phyloP scores from a whole-genome alignment of 1,139 yeast species.

The Geotrichum australiense region DNA sequence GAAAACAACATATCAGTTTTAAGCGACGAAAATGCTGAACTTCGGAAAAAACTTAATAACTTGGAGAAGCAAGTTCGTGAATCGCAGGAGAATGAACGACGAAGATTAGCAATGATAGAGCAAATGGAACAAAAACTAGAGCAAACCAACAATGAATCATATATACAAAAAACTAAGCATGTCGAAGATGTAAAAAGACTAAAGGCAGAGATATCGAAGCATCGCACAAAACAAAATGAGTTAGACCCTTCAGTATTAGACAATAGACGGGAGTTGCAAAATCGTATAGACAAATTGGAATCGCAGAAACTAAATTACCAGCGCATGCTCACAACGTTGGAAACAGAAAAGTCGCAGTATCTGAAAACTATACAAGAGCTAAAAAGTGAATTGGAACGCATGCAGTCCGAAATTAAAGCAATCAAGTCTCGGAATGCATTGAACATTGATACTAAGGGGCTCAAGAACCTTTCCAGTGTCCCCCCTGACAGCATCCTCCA shows the following conservation, averaged over 20 bases:
- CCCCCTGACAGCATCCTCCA: constrained; percentile 13
- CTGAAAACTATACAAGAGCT: constrained; percentile 11
- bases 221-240: not conserved
- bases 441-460: not conserved
- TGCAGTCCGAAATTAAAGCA: constrained; percentile 10
- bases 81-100: constrained; percentile 15
- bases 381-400: constrained; percentile 5
- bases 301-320: constrained; percentile 12
- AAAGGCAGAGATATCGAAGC: constrained; percentile 4
- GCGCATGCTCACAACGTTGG: constrained; percentile 10
- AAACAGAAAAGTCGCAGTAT: constrained; percentile 10
- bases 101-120: constrained; percentile 17
- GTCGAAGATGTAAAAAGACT: constrained; percentile 15
- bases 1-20: constrained; percentile 18
- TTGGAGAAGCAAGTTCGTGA: constrained; percentile 17
- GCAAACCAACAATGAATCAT: constrained; percentile 13
- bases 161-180: constrained; percentile 13
- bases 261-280: constrained; percentile 9
- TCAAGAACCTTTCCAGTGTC: not conserved
- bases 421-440: not conserved
- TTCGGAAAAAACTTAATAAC: constrained; percentile 13
- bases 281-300: constrained; percentile 10
- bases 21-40: constrained; percentile 14
- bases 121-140: constrained; percentile 19
- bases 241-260: not conserved